Evolutionary conservation across 148 eudicot genomes (phyloP), one percentile per base, ranked within the genome.

Genomic region (Euryodendron excelsum): DNA sequence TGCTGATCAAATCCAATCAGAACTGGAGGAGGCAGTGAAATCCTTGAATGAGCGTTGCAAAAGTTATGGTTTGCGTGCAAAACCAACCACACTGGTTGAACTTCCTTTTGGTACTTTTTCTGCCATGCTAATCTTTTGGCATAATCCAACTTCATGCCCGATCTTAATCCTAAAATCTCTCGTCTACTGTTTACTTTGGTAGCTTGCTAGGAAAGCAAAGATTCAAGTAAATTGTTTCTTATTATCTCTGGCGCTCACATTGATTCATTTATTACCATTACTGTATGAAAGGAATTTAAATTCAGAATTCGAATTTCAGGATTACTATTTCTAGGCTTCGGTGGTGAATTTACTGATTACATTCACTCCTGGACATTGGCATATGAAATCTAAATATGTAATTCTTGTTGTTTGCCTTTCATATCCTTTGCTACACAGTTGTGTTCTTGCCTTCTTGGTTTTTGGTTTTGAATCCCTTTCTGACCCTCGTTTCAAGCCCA

Each of bases 11-110:
- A 88, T 96, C 77, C 95, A 87, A 77, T 84, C 87, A 28, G 92
- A 85, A 82, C 87, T 93, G 76, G 99, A 96, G 79, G 97, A 93
- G 75, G 85, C 90, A 64, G 93, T 96, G 66, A 93, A 88, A 87
- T 77, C 91, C 68, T 85, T 96, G 84, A 91, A 90, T 87, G 97
- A 90, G 56, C 98, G 95, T 28, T 96, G 98, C 98, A 96, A 93
- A 90, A 88, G 79, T 85, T 96, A 96, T 84, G 98, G 99, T 76
- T 75, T 96, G 69, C 99, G 99, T 59, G 87, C 86, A 18, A 96
- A 96, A 77, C 99, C 99, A 62, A 92, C 93, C 72, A 84, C 91
- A 50, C 80, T 96, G 69, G 88, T 93, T 65, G 99, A 96, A 85
- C 98, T 96, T 86, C 99, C 99, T 65, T 96, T 96, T 69, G 99